Evolutionary conservation across 805 yeast genomes (phyloP).

Genomic region (Schizosaccharomyces lindneri): DNA sequence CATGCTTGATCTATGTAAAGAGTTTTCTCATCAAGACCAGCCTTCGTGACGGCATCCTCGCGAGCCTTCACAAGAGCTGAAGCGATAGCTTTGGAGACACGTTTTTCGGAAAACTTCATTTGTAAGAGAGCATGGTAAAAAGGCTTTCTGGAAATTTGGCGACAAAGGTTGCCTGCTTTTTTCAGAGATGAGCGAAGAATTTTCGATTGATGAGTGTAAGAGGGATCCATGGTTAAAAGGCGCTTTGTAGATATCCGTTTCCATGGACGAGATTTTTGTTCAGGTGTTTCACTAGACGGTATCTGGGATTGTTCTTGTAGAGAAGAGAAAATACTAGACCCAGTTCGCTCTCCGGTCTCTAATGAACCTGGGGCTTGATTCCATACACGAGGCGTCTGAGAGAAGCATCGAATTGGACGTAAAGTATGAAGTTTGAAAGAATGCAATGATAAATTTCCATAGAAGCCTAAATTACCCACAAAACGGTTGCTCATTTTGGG

Average conservation of each 20-base stretch:
- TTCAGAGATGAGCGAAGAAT: background rate
- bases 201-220: background rate
- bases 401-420: too few species aligned
- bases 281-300: too few species aligned
- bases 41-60: background rate
- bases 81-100: background rate
- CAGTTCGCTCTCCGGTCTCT: too few species aligned
- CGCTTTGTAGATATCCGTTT: background rate
- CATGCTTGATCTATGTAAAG: constrained; percentile 1
- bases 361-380: too few species aligned
- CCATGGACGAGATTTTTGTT: background rate
- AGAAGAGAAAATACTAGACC: too few species aligned
- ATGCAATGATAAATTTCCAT: too few species aligned
- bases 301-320: too few species aligned
- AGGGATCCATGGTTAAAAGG: background rate
- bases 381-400: too few species aligned
- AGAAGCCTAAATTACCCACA: too few species aligned
- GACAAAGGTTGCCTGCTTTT: background rate
- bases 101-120: background rate
- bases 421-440: too few species aligned
- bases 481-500: too few species aligned
- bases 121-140: constrained; percentile 1
- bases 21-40: background rate
- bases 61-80: background rate
- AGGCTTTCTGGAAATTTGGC: constrained; percentile 1